These are phyloP conservation scores for Pachyrhizus erosus DNA, from an alignment of 306 rosid genomes.

Conservation along the genomic window DNA sequence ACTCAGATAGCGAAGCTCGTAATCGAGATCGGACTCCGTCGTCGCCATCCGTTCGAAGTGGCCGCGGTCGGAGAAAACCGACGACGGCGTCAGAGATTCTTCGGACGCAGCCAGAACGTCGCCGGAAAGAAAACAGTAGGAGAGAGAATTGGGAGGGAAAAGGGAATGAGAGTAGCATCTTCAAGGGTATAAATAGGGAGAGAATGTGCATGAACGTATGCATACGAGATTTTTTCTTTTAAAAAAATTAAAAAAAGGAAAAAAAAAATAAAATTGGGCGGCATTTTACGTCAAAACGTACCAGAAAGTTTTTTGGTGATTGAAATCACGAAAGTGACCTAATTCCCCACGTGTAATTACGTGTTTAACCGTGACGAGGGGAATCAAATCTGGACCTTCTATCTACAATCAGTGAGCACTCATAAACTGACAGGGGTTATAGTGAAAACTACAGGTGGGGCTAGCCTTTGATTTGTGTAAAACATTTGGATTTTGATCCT, in stretches of 20 bases:
- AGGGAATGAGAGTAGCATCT: constrained; percentile 40
- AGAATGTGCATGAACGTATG: constrained; percentile 4
- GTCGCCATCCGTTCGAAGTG: constrained; percentile 52
- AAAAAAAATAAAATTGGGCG: constrained; percentile 48
- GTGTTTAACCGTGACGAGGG: background rate
- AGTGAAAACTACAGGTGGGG: background rate
- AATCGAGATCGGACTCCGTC: constrained; percentile 57
- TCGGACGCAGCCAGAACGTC: constrained; percentile 8
- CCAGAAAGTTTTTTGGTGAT: background rate
- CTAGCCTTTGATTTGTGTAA: no score
- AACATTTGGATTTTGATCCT: no score
- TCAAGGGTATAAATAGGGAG: constrained; percentile 50
- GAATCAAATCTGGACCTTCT: background rate
- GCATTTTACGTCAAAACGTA: constrained; percentile 63
- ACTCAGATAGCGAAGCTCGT: constrained; percentile 36
- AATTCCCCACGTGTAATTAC: constrained; percentile 18
- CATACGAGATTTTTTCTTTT: background rate
- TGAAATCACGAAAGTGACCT: constrained; percentile 48
- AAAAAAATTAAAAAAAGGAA: background rate
- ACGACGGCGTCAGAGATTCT: constrained; percentile 19
- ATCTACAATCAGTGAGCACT: background rate
- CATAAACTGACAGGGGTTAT: background rate
- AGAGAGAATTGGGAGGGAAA: constrained; percentile 41
- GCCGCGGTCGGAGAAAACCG: background rate
- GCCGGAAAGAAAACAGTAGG: constrained; percentile 32